Conservation (phyloP, 768 basidiomycete species). For the Lentinula guzmanii region DNA sequence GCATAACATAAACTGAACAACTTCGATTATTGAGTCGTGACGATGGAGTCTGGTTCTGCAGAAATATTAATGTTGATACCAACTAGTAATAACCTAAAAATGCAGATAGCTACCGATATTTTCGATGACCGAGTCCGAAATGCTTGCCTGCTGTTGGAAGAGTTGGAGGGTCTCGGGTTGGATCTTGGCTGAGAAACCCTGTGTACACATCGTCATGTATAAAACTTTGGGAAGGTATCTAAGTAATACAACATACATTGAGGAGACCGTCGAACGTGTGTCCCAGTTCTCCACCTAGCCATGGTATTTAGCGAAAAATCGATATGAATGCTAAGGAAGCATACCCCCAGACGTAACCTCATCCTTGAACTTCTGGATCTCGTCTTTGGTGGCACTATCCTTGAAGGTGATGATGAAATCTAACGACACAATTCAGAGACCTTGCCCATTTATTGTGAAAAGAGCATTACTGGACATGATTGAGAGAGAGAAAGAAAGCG, state of each 20-base stretch:
- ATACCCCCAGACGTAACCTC: conserved; percentile 33
- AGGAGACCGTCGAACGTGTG: conserved; percentile 29
- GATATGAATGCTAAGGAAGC: background rate
- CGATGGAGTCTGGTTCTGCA: background rate
- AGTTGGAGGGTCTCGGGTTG: conserved; percentile 20
- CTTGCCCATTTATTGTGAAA: background rate
- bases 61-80: background rate
- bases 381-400: conserved; percentile 28
- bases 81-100: background rate
- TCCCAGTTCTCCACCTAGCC: conserved; percentile 37
- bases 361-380: conserved; percentile 34
- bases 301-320: background rate
- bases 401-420: conserved; percentile 57
- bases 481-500: background rate
- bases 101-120: conserved; percentile 13
- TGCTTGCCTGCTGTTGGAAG: conserved; percentile 19
- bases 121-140: conserved; percentile 13
- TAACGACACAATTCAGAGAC: conserved; percentile 13
- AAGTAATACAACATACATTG: conserved; percentile 23
- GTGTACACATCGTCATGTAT: background rate
- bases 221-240: background rate
- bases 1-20: background rate
- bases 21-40: background rate
- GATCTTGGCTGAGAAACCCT: conserved; percentile 42
- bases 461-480: background rate